A percentile compares a stretch with the other conserved stretches of the same genome.
Conservation (phyloP, 306 rosid species). For the Vicia villosa region DNA sequence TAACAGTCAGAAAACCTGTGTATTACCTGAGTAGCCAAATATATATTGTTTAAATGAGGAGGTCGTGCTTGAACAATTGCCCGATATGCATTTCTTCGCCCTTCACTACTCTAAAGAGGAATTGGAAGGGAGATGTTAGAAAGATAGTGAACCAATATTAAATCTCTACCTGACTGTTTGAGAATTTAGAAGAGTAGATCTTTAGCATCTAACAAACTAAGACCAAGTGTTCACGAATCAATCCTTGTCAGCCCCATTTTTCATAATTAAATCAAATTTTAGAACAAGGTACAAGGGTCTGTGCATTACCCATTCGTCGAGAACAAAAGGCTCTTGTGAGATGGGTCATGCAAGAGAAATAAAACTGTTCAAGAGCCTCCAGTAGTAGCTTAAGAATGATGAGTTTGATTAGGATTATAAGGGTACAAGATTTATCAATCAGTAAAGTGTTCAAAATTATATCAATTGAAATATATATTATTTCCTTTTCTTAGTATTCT, state of each 20-base stretch:
- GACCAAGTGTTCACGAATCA: conserved; percentile 3
- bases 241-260: conserved; percentile 28
- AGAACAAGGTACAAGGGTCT: conserved; percentile 11
- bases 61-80: conserved; percentile 93
- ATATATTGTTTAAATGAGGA: conserved; percentile 86
- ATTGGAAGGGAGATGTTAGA: conserved; percentile 27
- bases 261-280: conserved; percentile 27
- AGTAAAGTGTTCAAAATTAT: conserved; percentile 26
- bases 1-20: conserved; percentile 27
- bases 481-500: too few relatives aligned
- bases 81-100: conserved; percentile 90
- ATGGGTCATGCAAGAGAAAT: background rate
- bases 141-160: conserved; percentile 8
- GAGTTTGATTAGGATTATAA: conserved; percentile 23
- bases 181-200: conserved; percentile 22
- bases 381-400: conserved; percentile 19
- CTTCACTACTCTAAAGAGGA: conserved; percentile 70
- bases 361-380: conserved; percentile 11
- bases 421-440: conserved; percentile 11
- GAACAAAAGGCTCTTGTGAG: conserved; percentile 12
- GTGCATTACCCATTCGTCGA: conserved; percentile 13
- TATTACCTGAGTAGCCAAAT: conserved; percentile 94
- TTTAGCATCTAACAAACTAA: conserved; percentile 20
- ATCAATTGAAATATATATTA: background rate
- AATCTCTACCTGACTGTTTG: conserved; percentile 15